Evolutionary conservation across 306 rosid genomes (phyloP).

Genomic region (Pterocarpus santalinus): DNA sequence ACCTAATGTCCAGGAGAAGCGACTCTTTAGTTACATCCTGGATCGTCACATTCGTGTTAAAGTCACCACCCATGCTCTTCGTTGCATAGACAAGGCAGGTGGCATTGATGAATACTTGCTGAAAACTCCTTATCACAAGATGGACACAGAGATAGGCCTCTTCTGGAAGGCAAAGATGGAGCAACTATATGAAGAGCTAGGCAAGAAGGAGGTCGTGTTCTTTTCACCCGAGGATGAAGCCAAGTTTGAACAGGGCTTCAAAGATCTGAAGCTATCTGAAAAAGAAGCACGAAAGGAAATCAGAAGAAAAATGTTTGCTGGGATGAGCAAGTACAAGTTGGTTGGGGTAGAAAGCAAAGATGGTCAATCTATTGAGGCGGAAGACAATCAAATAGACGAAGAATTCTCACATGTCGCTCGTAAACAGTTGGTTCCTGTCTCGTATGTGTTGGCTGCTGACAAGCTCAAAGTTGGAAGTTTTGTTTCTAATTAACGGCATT

Average conservation of each 20-base stretch:
- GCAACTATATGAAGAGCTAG: conserved; percentile 76
- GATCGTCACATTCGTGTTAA: conserved; percentile 89
- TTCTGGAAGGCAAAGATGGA: conserved; percentile 93
- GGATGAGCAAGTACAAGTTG: conserved; percentile 58
- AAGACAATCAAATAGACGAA: conserved; percentile 30
- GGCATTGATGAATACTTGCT: conserved; percentile 95
- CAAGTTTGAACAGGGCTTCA: conserved; percentile 70
- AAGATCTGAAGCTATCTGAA: conserved; percentile 71
- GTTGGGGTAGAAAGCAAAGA: conserved; percentile 47
- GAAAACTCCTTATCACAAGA: conserved; percentile 88
- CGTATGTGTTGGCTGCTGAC: conserved; percentile 53
- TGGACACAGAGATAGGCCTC: conserved; percentile 93
- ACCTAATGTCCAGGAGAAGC: conserved; percentile 92
- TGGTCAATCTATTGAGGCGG: conserved; percentile 48
- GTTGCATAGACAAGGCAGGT: conserved; percentile 94
- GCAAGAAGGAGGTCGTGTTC: conserved; percentile 75
- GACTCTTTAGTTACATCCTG: conserved; percentile 89
- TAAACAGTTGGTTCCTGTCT: conserved; percentile 58
- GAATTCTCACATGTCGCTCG: conserved; percentile 47
- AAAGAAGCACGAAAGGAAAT: conserved; percentile 69
- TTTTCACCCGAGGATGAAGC: conserved; percentile 77
- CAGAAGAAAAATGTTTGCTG: conserved; percentile 61
- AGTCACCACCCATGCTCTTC: conserved; percentile 91
- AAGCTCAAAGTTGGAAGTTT: conserved; percentile 48
- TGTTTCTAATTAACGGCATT: conserved; percentile 45